phyloP scores from a whole-genome alignment of 176 grass and related monocot genomes.

The Rhynchospora breviuscula region DNA sequence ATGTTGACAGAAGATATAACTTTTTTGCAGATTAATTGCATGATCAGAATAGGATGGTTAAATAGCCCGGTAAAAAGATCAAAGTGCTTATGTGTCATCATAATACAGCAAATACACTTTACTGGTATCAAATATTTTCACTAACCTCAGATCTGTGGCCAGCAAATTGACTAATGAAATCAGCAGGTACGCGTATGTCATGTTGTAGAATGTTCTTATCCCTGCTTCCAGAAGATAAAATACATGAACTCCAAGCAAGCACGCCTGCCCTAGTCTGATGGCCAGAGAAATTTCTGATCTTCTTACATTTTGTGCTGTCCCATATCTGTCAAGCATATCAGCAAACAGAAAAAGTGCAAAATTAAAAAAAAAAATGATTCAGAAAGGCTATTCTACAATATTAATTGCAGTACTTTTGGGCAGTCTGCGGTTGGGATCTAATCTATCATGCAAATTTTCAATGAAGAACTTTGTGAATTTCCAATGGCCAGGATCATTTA shows the following conservation, averaged over 20 bases:
- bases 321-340: conserved; percentile 54
- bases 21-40: too few species aligned
- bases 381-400: not conserved
- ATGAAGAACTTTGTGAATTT: not conserved
- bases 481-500: not conserved
- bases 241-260: conserved; percentile 77
- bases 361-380: not conserved
- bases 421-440: not conserved
- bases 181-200: conserved; percentile 63
- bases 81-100: too few species aligned
- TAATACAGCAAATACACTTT: not conserved
- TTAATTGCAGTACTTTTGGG: not conserved
- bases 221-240: conserved; percentile 91
- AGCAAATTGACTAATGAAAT: conserved; percentile 67
- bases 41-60: too few species aligned
- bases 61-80: too few species aligned
- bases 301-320: conserved; percentile 84
- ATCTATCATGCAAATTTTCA: not conserved
- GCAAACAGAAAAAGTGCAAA: not conserved
- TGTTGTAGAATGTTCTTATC: conserved; percentile 95
- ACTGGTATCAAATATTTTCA: not conserved
- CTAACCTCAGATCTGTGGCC: conserved; percentile 94
- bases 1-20: too few species aligned
- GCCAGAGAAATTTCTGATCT: conserved; percentile 77
- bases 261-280: conserved; percentile 79